These are phyloP conservation scores for Chamaecyparis obtusa DNA, from an alignment of 75 land plant species.

Conservation along the genomic window DNA sequence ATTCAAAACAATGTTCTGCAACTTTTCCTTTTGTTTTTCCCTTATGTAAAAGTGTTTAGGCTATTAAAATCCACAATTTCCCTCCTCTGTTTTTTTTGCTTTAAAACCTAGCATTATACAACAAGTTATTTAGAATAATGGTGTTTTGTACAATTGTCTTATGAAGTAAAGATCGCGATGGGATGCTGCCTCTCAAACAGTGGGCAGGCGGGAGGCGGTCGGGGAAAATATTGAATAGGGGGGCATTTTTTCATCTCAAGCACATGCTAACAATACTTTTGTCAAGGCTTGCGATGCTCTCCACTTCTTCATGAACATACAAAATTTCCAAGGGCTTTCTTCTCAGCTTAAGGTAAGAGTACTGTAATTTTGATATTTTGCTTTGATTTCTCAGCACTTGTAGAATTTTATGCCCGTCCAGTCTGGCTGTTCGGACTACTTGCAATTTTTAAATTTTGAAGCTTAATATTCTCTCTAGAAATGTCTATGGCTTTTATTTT, in stretches of 20 bases:
- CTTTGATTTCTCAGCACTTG: background rate
- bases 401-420: background rate
- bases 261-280: background rate
- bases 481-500: background rate
- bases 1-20: too few species aligned
- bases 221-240: background rate
- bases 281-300: background rate
- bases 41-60: too few species aligned
- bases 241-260: background rate
- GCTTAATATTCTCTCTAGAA: background rate
- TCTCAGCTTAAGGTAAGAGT: background rate
- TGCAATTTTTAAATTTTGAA: background rate
- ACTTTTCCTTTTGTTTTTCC: too few species aligned
- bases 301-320: background rate
- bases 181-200: slow-evolving; percentile 1
- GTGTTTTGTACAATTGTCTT: too few species aligned
- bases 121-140: too few species aligned
- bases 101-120: too few species aligned
- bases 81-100: too few species aligned
- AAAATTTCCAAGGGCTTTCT: background rate
- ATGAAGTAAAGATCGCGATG: background rate
- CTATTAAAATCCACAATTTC: too few species aligned
- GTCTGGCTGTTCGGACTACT: background rate
- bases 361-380: too few species aligned
- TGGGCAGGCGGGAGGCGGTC: background rate